Conservation (phyloP, 2,329 filamentous ascomycete species). For the Xylariaceae sp. region DNA sequence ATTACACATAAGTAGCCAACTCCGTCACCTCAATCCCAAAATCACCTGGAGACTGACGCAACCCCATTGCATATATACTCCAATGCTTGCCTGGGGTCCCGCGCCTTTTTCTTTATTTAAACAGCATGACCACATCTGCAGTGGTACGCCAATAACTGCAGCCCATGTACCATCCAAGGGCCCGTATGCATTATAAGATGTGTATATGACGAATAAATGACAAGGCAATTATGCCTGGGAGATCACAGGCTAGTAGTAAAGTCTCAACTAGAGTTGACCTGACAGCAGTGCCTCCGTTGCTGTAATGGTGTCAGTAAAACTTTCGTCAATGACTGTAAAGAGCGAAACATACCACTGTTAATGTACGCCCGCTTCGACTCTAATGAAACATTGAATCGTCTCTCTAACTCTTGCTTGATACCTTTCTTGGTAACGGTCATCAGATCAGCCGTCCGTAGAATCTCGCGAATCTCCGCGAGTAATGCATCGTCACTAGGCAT, state of each 20-base stretch:
- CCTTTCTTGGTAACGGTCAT: conserved; percentile 99
- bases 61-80: no score
- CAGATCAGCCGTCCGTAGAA: conserved; percentile 83
- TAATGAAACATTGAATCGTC: conserved; percentile 79
- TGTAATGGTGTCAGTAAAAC: conserved; percentile 29
- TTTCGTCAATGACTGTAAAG: conserved; percentile 56
- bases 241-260: neutral
- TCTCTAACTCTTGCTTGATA: conserved; percentile 89
- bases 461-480: conserved; percentile 89
- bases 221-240: conserved; percentile 2
- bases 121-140: no score
- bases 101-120: no score
- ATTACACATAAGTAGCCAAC: no score
- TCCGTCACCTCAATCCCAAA: no score
- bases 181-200: conserved; percentile 7
- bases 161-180: neutral
- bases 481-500: conserved; percentile 86
- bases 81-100: no score
- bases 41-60: no score
- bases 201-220: conserved; percentile 1
- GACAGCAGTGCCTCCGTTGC: conserved; percentile 77
- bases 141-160: no score
- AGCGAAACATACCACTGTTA: conserved; percentile 66
- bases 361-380: conserved; percentile 91
- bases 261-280: conserved; percentile 58